These are phyloP conservation scores for Saccharomycopsis vini DNA, from an alignment of 805 yeast species.

Conservation along the genomic window DNA sequence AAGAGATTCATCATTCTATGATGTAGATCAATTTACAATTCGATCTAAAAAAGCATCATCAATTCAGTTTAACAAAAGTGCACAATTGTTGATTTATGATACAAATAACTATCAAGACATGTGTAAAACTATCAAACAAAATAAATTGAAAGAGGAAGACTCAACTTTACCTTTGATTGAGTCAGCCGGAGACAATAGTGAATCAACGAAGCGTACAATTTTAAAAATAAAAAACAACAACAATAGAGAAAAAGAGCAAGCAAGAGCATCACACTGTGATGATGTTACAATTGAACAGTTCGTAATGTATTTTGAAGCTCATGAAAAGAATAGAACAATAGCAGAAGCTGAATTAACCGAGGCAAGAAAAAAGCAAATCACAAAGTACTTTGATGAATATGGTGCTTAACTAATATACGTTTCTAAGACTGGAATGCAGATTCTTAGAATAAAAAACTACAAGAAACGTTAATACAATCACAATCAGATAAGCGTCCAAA, in stretches of 20 bases:
- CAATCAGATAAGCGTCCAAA: too few relatives aligned
- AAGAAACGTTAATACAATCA: too few relatives aligned
- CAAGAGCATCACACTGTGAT: constrained; percentile 18
- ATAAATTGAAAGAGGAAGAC: not conserved
- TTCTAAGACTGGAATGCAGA: too few relatives aligned
- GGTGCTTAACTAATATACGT: too few relatives aligned
- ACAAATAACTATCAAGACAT: constrained; percentile 4
- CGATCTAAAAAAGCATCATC: constrained; percentile 3
- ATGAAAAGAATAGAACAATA: constrained; percentile 14
- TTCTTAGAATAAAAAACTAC: too few relatives aligned
- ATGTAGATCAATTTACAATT: not conserved
- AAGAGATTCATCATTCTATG: constrained; percentile 2
- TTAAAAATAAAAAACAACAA: constrained; percentile 15
- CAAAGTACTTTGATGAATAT: constrained; percentile 16
- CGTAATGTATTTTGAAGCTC: constrained; percentile 14
- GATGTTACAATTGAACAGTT: constrained; percentile 16
- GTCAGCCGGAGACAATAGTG: not conserved
- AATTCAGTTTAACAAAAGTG: constrained; percentile 14
- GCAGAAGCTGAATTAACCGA: constrained; percentile 13
- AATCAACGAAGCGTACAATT: constrained; percentile 8
- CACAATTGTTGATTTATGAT: constrained; percentile 15
- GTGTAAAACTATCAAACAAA: not conserved
- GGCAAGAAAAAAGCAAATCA: constrained; percentile 15
- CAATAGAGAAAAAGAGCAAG: constrained; percentile 12
- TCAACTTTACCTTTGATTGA: not conserved